phyloP scores from a whole-genome alignment of 75 land plant genomes.

The Pseudotsuga menziesii region DNA sequence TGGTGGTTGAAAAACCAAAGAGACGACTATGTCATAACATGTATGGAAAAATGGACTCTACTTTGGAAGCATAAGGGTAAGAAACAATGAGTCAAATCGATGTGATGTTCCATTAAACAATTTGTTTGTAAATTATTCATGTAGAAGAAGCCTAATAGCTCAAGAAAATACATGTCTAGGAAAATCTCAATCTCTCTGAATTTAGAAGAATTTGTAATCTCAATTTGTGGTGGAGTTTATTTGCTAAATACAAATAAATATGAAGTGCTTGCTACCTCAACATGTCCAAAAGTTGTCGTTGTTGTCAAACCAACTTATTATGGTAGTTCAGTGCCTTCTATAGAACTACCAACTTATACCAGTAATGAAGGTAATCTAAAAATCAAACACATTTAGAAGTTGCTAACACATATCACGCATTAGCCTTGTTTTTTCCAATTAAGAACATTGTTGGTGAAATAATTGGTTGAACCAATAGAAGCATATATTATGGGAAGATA shows the following conservation, averaged over 20 bases:
- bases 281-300: neutral
- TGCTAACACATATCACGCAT: neutral
- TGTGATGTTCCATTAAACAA: neutral
- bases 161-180: neutral
- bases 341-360: neutral
- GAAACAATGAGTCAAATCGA: neutral
- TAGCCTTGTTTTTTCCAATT: neutral
- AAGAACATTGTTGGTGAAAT: neutral
- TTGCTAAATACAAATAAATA: neutral
- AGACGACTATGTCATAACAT: too few species aligned
- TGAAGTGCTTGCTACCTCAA: neutral
- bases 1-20: neutral
- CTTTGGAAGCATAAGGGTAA: neutral
- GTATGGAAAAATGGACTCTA: neutral
- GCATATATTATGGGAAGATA: neutral
- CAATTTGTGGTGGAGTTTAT: neutral
- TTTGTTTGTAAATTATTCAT: neutral
- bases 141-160: neutral
- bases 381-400: neutral
- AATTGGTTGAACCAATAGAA: conserved; percentile 2
- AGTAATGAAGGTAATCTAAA: neutral
- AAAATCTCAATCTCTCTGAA: neutral
- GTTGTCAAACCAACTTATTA: neutral
- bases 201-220: neutral
- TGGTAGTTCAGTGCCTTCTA: neutral